A percentile compares a stretch with the other conserved stretches of the same genome.
Evolutionary conservation across 495 filamentous ascomycete species (phyloP).

Genomic region (Daldinia bambusicola): DNA sequence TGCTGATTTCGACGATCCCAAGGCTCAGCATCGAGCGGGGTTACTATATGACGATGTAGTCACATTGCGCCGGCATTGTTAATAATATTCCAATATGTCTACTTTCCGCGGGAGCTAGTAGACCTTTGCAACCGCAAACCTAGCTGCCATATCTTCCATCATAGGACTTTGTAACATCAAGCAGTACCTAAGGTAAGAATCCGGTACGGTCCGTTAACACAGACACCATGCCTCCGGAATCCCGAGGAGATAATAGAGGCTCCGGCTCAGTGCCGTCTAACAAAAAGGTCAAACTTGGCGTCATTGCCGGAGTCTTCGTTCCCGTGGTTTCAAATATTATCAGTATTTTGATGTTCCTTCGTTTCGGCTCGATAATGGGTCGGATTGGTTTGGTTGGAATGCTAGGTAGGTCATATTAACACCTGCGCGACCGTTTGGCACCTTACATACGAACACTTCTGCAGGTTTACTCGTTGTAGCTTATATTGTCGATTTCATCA

Average conservation of each 20-base stretch:
- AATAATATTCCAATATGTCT: conserved; percentile 4
- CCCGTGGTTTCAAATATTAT: conserved; percentile 89
- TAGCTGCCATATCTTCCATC: neutral
- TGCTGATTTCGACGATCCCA: conserved; percentile 19
- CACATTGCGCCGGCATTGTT: neutral
- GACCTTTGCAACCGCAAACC: neutral
- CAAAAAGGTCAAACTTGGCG: conserved; percentile 70
- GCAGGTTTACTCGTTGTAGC: conserved; percentile 76
- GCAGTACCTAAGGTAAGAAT: neutral
- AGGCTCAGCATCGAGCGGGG: conserved; percentile 30
- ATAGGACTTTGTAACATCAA: neutral
- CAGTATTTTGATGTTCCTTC: conserved; percentile 91
- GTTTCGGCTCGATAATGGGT: conserved; percentile 82
- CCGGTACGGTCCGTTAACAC: conserved; percentile 1
- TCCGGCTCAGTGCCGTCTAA: conserved; percentile 21
- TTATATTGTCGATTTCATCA: conserved; percentile 81
- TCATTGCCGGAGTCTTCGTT: conserved; percentile 84
- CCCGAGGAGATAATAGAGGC: conserved; percentile 31
- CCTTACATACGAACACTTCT: conserved; percentile 27
- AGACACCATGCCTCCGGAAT: conserved; percentile 43
- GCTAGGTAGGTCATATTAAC: conserved; percentile 64
- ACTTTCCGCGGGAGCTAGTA: neutral
- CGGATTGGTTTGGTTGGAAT: conserved; percentile 83
- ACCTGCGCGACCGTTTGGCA: conserved; percentile 9
- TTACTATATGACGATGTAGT: conserved; percentile 14